Evolutionary conservation across 352 stramenopile genomes (phyloP), one percentile per base, ranked within the genome.

Genomic region (Pythium dissimile): DNA sequence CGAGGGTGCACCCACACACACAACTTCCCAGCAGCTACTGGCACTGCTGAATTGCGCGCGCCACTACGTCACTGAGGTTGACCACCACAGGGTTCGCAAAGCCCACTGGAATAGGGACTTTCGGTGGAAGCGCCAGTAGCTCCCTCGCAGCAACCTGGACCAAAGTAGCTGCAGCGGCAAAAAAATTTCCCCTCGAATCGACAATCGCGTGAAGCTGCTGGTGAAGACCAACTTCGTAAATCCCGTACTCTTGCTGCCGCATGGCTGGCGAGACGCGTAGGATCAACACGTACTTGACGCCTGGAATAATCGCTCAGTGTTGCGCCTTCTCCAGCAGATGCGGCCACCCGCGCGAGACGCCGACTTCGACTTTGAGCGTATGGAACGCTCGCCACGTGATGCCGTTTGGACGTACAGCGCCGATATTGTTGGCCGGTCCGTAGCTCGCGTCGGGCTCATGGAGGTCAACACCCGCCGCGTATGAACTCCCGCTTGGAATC

Each of bases 321-420:
- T 34, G 2, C 5, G 42, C 52, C 31, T 44, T 60, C 4, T 31
- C 9, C 9, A 42, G 10, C 21, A 52, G 30, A 2, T 37, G 23
- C 16, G 39, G 24, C 52, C 52, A 60, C 3, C 28, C 39, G 16
- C 41, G 31, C 8, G 39, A 44, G 41, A 52, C 39, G 12, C 41
- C 30, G 15, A 60, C 28, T 21, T 52, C 52, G 28, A 60, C 42
- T 24, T 60, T 60, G 41, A 60, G 12, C 21, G 52, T 60, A 11
- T 60, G 52, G n/a, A 45, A 60, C 8, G 51, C 52, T 21, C 27
- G 8, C 42, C 39, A 52, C 18, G 8, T 6, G 26, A 49, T 12
- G 15, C 41, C 41, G 24, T 15, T 39, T 21, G 41, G 41, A 9
- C 46, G 51, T 4, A 28, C 11, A 21, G 23, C 51, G 18, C 38